Conservation (phyloP, 805 yeast species). For the Saturnispora ahearnii region DNA sequence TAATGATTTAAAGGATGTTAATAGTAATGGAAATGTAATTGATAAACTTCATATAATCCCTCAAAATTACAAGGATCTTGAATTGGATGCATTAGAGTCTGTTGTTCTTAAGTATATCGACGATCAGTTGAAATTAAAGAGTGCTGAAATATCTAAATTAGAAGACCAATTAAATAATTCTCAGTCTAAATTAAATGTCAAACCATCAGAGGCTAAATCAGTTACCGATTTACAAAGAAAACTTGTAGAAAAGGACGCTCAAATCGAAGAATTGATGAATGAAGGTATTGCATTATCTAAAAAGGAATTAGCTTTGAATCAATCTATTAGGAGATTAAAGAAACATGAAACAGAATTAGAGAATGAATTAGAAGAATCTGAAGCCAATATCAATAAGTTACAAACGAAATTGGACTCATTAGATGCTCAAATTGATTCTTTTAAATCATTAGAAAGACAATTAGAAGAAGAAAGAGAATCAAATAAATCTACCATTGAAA, state of each 20-base stretch:
- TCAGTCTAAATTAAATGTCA: background rate
- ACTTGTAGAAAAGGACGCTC: conserved; percentile 44
- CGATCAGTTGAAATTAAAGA: background rate
- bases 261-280: conserved; percentile 54
- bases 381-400: conserved; percentile 17
- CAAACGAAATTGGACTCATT: conserved; percentile 1
- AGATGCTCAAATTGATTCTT: conserved; percentile 1
- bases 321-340: conserved; percentile 54
- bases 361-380: conserved; percentile 25
- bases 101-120: background rate
- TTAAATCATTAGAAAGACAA: background rate
- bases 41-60: background rate
- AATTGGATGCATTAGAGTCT: background rate
- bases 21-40: background rate
- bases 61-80: background rate
- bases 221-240: conserved; percentile 17
- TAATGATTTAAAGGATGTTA: background rate
- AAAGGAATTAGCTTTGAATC: conserved; percentile 61
- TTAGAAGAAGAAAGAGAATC: conserved; percentile 27
- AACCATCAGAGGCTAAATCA: background rate
- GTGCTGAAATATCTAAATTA: background rate
- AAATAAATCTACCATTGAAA: conserved; percentile 17
- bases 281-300: conserved; percentile 71
- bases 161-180: background rate
- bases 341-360: conserved; percentile 34